Evolutionary conservation across 2,329 filamentous ascomycete species (phyloP).

Genomic region (Lasiodiplodia gonubiensis): DNA sequence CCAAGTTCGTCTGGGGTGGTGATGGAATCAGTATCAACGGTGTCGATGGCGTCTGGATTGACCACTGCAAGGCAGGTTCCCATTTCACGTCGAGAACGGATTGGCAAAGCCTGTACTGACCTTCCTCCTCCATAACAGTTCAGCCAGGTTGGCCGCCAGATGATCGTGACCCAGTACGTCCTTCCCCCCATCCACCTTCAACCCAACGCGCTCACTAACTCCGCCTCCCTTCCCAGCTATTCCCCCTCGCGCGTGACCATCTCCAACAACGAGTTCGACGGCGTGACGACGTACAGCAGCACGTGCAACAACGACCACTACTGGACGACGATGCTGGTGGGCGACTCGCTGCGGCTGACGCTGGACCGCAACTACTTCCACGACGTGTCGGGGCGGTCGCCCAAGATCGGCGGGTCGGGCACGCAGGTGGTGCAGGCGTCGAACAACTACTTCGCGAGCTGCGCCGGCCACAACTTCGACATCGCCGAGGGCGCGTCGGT

Average conservation of each 20-base stretch:
- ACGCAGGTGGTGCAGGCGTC: constrained; percentile 33
- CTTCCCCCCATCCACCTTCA: too few species aligned
- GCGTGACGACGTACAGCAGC: neutral
- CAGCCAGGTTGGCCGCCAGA: neutral
- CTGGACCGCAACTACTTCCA: constrained; percentile 55
- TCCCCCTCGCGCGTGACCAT: constrained; percentile 49
- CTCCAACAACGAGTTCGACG: constrained; percentile 50
- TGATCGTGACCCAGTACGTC: neutral
- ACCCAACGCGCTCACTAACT: constrained; percentile 26
- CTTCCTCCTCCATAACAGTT: too few species aligned
- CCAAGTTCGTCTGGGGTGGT: too few species aligned
- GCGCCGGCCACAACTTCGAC: constrained; percentile 50
- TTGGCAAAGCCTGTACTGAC: too few species aligned
- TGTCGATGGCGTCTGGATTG: too few species aligned
- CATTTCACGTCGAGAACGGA: too few species aligned
- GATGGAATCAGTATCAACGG: too few species aligned
- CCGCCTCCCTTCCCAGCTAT: constrained; percentile 26
- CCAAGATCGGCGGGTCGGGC: constrained; percentile 45
- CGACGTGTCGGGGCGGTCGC: constrained; percentile 52
- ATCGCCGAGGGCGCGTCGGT: constrained; percentile 35
- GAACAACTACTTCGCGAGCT: constrained; percentile 46
- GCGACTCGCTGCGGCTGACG: constrained; percentile 49
- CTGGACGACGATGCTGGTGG: constrained; percentile 48
- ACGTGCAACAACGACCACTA: constrained; percentile 46
- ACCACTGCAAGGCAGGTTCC: too few species aligned